Conservation (phyloP, 2,329 filamentous ascomycete genomes). For the Dactylellina drechsleri region DNA sequence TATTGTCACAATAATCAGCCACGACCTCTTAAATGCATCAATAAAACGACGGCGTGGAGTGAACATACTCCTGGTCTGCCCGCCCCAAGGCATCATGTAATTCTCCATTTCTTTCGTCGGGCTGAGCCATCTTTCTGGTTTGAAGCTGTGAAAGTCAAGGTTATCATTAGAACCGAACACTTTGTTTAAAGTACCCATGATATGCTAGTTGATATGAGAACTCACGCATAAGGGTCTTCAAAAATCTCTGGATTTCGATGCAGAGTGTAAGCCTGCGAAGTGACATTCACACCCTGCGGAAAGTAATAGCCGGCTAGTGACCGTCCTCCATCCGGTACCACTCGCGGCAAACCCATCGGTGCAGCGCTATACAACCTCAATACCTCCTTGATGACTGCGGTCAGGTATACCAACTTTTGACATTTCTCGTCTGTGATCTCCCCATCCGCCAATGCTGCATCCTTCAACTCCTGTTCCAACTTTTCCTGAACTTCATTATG, state of each 20-base stretch:
- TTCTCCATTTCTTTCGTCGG: slow-evolving; percentile 33
- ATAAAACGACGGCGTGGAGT: not conserved
- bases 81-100: slow-evolving; percentile 12
- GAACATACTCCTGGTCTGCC: slow-evolving; percentile 25
- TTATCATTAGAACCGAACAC: not conserved
- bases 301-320: slow-evolving; percentile 24
- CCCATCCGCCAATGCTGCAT: not conserved
- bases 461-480: slow-evolving; percentile 8
- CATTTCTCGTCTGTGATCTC: slow-evolving; percentile 18
- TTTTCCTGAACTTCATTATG: slow-evolving; percentile 8
- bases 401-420: slow-evolving; percentile 21
- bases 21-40: no score
- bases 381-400: slow-evolving; percentile 14
- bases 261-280: slow-evolving; percentile 20
- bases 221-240: slow-evolving; percentile 19
- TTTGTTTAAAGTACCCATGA: no score
- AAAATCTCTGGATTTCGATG: slow-evolving; percentile 29
- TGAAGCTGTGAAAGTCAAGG: slow-evolving; percentile 21
- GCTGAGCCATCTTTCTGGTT: slow-evolving; percentile 42
- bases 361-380: slow-evolving; percentile 32
- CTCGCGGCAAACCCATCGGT: slow-evolving; percentile 23
- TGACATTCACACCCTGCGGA: slow-evolving; percentile 18
- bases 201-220: not conserved
- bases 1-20: no score
- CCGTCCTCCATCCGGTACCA: slow-evolving; percentile 22